These are phyloP conservation scores for Coemansia sp. DNA, from an alignment of 371 early-diverging fungal genomes.

Conservation along the genomic window DNA sequence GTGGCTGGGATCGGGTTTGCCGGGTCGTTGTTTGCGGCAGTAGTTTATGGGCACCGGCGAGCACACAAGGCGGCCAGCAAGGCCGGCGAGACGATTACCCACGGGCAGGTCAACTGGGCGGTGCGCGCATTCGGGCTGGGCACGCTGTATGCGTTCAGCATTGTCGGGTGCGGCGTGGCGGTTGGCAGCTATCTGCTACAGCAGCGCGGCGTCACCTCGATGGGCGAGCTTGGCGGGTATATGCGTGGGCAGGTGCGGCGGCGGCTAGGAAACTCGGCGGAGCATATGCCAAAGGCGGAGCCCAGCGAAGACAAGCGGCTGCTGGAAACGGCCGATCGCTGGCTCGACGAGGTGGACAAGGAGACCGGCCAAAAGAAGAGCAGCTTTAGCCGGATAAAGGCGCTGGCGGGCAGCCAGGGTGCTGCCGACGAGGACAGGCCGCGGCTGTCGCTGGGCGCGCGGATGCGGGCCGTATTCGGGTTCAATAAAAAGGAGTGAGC, in stretches of 20 bases:
- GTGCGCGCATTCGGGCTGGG: slow-evolving; percentile 37
- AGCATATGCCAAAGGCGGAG: slow-evolving; percentile 11
- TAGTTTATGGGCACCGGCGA: slow-evolving; percentile 41
- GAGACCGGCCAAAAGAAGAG: slow-evolving; percentile 25
- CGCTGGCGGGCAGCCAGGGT: slow-evolving; percentile 6
- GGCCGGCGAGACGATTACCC: slow-evolving; percentile 23
- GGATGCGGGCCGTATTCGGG: slow-evolving; percentile 38
- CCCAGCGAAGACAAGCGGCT: slow-evolving; percentile 14
- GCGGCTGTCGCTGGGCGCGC: slow-evolving; percentile 32
- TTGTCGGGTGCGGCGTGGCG: slow-evolving; percentile 31
- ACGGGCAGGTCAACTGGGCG: slow-evolving; percentile 27
- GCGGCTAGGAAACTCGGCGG: slow-evolving; percentile 8
- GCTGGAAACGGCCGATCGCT: slow-evolving; percentile 12
- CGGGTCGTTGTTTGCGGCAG: slow-evolving; percentile 28
- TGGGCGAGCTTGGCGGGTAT: slow-evolving; percentile 6
- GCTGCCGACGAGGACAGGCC: background rate
- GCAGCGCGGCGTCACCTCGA: slow-evolving; percentile 12
- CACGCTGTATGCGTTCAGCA: slow-evolving; percentile 34
- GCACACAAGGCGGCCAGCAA: slow-evolving; percentile 21
- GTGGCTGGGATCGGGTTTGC: slow-evolving; percentile 32
- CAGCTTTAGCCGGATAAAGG: slow-evolving; percentile 29
- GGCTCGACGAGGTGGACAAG: slow-evolving; percentile 18
- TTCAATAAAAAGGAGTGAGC: slow-evolving; percentile 1
- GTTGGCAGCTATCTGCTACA: slow-evolving; percentile 31
- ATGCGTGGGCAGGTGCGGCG: slow-evolving; percentile 13